Conservation (phyloP, 2,329 filamentous ascomycete species). For the Gremmenia infestans region DNA sequence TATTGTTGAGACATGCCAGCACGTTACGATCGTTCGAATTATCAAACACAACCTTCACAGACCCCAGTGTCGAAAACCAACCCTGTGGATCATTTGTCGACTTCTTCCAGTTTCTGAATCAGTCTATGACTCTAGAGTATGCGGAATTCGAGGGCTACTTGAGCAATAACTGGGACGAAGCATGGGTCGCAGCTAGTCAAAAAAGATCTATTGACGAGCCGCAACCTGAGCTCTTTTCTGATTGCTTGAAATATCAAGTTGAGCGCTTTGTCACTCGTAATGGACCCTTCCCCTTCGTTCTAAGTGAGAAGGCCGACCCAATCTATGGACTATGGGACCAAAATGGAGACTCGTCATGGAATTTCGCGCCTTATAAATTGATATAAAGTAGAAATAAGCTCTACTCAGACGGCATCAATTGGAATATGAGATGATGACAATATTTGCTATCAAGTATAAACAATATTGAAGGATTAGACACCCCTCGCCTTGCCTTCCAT, state of each 20-base stretch:
- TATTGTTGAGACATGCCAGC: neutral
- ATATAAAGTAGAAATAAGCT: neutral
- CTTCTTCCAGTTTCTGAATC: neutral
- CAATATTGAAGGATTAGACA: no score
- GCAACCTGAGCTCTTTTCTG: neutral
- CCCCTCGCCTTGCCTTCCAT: no score
- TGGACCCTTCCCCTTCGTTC: neutral
- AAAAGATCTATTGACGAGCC: neutral
- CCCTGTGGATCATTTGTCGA: neutral
- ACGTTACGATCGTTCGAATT: neutral
- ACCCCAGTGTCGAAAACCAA: neutral
- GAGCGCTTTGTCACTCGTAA: neutral
- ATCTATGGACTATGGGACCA: neutral
- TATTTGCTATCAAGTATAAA: no score
- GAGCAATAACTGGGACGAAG: neutral
- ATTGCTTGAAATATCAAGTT: neutral
- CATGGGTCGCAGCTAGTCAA: neutral
- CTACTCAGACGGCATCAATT: no score
- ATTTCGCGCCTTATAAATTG: neutral
- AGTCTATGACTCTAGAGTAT: neutral
- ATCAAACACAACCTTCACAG: neutral
- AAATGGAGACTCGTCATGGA: slow-evolving; percentile 31
- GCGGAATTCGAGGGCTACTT: neutral
- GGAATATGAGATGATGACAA: no score
- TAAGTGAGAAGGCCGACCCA: neutral